Percentiles rank a stretch among this genome's conserved stretches.
Conservation (phyloP, 805 yeast genomes). For the Kregervanrija fluxuum region DNA sequence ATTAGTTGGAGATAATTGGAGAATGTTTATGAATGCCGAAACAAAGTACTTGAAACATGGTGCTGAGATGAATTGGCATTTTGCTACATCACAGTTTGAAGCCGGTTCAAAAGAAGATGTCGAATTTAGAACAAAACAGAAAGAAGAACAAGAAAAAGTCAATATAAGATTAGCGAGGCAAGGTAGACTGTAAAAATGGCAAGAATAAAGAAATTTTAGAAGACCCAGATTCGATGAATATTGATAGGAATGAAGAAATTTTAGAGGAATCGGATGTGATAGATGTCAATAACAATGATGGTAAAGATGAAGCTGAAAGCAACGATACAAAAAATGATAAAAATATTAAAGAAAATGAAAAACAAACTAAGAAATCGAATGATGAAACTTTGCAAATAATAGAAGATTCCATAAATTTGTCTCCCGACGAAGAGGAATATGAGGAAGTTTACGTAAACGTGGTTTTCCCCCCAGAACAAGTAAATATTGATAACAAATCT, state of each 20-base stretch:
- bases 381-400: conserved; percentile 5
- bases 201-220: not conserved
- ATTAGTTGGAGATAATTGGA: conserved; percentile 42
- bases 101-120: conserved; percentile 91
- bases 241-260: not conserved
- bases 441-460: conserved; percentile 48
- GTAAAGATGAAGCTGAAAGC: conserved; percentile 3
- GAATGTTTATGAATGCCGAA: conserved; percentile 59
- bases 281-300: conserved; percentile 3
- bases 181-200: conserved; percentile 7
- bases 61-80: conserved; percentile 93
- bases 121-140: conserved; percentile 37
- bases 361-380: conserved; percentile 2
- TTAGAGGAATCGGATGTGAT: not conserved
- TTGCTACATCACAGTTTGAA: conserved; percentile 54
- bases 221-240: not conserved
- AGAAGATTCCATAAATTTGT: no score
- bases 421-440: conserved; percentile 25
- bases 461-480: conserved; percentile 37
- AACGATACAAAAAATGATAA: conserved; percentile 6
- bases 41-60: conserved; percentile 67
- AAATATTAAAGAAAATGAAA: conserved; percentile 1
- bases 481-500: conserved; percentile 14
- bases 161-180: conserved; percentile 20
- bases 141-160: conserved; percentile 15